phyloP scores from a whole-genome alignment of 1,284 basidiomycete species.

The Schizopora paradoxa region DNA sequence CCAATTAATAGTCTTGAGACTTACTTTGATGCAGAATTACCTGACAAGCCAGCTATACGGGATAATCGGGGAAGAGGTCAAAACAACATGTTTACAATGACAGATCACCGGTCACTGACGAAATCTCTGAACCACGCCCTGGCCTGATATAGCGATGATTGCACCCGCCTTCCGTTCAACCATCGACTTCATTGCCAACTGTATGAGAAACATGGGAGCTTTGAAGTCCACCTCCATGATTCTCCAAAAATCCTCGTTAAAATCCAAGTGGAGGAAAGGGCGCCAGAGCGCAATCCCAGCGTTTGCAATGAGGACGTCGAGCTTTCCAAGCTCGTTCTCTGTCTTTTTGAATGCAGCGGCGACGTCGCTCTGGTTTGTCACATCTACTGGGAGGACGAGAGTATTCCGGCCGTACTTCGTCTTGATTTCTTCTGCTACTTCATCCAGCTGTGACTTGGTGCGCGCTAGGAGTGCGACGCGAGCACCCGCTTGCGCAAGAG shows the following conservation, averaged over 20 bases:
- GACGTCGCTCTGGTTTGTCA: not conserved
- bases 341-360: not conserved
- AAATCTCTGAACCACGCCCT: not conserved
- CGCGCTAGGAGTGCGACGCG: slow-evolving; percentile 7
- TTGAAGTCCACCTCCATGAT: slow-evolving; percentile 5
- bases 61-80: not conserved
- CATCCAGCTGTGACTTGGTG: slow-evolving; percentile 1
- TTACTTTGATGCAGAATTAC: slow-evolving; percentile 7
- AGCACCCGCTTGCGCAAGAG: slow-evolving; percentile 4
- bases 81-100: not conserved
- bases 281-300: slow-evolving; percentile 2
- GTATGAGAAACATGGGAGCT: slow-evolving; percentile 7
- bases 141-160: slow-evolving; percentile 4
- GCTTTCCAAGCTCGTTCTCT: not conserved
- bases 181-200: slow-evolving; percentile 2
- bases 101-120: not conserved
- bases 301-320: slow-evolving; percentile 5
- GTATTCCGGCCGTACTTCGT: too few relatives aligned
- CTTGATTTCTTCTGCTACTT: slow-evolving; percentile 2
- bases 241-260: slow-evolving; percentile 5
- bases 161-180: not conserved
- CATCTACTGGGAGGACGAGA: slow-evolving; percentile 4
- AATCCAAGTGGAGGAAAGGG: slow-evolving; percentile 1
- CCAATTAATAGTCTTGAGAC: not conserved
- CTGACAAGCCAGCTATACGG: not conserved